Percentiles rank a stretch among this genome's conserved stretches.
These are phyloP conservation scores for Boletus fagicola DNA, from an alignment of 768 basidiomycete genomes.

Conservation along the genomic window DNA sequence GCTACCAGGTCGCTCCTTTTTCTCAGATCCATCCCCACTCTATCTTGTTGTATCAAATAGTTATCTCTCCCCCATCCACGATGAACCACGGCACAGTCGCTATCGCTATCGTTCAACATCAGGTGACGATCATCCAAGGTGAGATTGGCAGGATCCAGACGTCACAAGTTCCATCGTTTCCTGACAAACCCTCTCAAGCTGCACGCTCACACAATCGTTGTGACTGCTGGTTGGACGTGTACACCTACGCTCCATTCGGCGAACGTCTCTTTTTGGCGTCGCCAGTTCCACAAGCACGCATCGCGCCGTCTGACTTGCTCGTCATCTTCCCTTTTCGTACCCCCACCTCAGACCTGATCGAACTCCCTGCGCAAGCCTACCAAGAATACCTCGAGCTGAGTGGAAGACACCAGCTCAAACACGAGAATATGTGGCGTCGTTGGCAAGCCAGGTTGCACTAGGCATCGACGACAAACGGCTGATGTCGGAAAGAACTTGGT, in stretches of 20 bases:
- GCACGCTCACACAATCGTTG: constrained; percentile 51
- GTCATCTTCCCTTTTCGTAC: constrained; percentile 45
- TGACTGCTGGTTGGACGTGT: constrained; percentile 65
- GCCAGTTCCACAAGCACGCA: constrained; percentile 59
- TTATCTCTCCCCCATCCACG: constrained; percentile 10
- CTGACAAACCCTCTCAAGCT: constrained; percentile 37
- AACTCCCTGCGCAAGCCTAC: constrained; percentile 59
- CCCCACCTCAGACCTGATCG: constrained; percentile 53
- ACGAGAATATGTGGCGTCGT: constrained; percentile 58
- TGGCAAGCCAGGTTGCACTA: constrained; percentile 37
- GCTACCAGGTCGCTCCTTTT: constrained; percentile 6
- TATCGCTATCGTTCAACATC: constrained; percentile 65
- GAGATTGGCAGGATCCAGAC: constrained; percentile 4
- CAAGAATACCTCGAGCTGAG: constrained; percentile 55
- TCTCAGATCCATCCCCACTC: background rate
- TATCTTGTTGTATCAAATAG: constrained; percentile 20
- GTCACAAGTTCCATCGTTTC: background rate
- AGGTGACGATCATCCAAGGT: constrained; percentile 72
- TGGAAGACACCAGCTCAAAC: constrained; percentile 50
- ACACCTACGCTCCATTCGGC: constrained; percentile 62
- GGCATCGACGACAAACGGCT: background rate
- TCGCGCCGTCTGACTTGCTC: constrained; percentile 57
- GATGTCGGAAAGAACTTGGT: background rate
- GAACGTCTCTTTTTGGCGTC: constrained; percentile 65
- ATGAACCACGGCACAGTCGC: constrained; percentile 60